Percentiles rank a stretch among this genome's conserved stretches.
Evolutionary conservation across 169 alveolate genomes (phyloP).

Genomic region (Ichthyophthirius multifiliis): DNA sequence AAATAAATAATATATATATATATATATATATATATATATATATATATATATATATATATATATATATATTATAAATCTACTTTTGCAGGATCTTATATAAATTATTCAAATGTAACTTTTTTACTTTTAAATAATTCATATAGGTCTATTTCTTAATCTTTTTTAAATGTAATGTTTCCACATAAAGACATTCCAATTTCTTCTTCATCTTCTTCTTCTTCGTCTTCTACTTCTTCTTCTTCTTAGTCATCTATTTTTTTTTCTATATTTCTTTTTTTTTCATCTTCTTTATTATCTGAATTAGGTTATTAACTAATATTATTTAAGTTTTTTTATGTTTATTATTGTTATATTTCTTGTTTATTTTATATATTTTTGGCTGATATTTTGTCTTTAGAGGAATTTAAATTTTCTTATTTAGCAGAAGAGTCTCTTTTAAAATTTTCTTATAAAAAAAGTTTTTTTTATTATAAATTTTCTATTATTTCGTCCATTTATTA

Average conservation of each 20-base stretch:
- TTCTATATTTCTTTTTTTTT: background rate
- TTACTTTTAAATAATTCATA: conserved; percentile 27
- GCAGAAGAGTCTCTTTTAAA: background rate
- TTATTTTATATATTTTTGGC: no score
- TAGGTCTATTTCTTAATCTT: conserved; percentile 29
- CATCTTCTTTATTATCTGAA: background rate
- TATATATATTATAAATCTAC: background rate
- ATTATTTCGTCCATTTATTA: background rate
- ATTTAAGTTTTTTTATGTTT: background rate
- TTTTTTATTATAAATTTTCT: background rate
- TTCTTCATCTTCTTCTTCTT: conserved; percentile 40
- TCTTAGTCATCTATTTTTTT: background rate
- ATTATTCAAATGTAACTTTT: conserved; percentile 42
- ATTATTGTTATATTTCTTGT: background rate
- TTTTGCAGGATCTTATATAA: conserved; percentile 22
- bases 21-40: background rate
- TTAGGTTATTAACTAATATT: background rate
- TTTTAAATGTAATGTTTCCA: conserved; percentile 18
- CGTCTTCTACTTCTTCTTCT: conserved; percentile 14
- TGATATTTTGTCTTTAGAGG: no score
- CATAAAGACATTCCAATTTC: conserved; percentile 47
- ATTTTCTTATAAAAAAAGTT: background rate
- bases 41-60: background rate
- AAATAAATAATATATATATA: no score
- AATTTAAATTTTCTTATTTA: background rate